Evolutionary conservation across 768 basidiomycete species (phyloP).

Genomic region (Collybia sp.): DNA sequence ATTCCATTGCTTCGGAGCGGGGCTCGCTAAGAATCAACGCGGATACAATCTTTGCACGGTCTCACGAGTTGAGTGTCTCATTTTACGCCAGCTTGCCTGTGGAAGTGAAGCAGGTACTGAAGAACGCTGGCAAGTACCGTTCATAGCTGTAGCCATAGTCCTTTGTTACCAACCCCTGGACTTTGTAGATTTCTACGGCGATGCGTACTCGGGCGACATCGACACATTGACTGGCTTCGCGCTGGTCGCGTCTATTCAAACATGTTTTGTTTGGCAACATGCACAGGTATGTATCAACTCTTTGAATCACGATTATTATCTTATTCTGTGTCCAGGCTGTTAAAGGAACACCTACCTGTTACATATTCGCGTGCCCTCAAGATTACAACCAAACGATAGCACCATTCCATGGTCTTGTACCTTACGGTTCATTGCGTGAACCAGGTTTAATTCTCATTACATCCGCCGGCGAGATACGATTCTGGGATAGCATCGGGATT

Average conservation of each 20-base stretch:
- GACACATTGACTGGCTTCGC: conserved; percentile 73
- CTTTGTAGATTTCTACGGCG: conserved; percentile 57
- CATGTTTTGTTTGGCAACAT: conserved; percentile 85
- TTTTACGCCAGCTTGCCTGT: conserved; percentile 69
- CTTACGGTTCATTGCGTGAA: conserved; percentile 64
- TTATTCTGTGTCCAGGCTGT: conserved; percentile 35
- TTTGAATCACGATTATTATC: conserved; percentile 1
- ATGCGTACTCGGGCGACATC: conserved; percentile 65
- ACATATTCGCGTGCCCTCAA: conserved; percentile 73
- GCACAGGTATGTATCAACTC: conserved; percentile 43
- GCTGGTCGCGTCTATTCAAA: conserved; percentile 63
- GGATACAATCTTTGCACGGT: conserved; percentile 63
- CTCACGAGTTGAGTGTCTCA: conserved; percentile 61
- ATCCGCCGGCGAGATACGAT: conserved; percentile 64
- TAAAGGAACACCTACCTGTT: conserved; percentile 74
- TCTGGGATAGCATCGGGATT: conserved; percentile 86
- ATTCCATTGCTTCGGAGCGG: conserved; percentile 32
- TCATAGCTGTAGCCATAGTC: neutral
- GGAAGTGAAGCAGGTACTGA: conserved; percentile 70
- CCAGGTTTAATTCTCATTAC: conserved; percentile 84
- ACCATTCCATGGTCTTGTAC: conserved; percentile 61
- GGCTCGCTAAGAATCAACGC: conserved; percentile 25
- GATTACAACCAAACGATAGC: conserved; percentile 33
- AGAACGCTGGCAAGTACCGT: conserved; percentile 52
- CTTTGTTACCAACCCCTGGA: conserved; percentile 1